Conservation (phyloP, 2,329 filamentous ascomycete genomes). For the Clonostachys chloroleuca region DNA sequence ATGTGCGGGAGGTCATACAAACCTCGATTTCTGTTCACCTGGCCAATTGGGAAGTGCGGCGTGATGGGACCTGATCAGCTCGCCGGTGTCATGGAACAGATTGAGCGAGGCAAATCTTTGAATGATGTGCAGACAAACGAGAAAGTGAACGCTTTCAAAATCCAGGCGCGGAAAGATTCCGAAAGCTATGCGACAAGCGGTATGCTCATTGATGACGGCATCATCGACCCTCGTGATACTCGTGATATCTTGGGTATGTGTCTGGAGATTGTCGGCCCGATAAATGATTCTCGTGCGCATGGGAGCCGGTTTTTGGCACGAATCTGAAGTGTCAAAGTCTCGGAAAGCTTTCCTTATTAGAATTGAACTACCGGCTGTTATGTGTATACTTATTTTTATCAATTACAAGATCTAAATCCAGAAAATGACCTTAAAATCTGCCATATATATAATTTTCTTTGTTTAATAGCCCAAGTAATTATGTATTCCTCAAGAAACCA, state of each 20-base stretch:
- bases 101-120: conserved; percentile 5
- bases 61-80: conserved; percentile 16
- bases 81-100: conserved; percentile 13
- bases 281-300: no score
- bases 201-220: conserved; percentile 17
- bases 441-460: no score
- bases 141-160: conserved; percentile 6
- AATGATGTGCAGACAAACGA: conserved; percentile 9
- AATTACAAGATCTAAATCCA: no score
- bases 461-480: no score
- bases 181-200: conserved; percentile 12
- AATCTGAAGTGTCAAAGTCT: no score
- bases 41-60: conserved; percentile 11
- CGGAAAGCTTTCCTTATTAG: no score
- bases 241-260: conserved; percentile 17
- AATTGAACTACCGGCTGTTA: no score
- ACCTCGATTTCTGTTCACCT: conserved; percentile 32
- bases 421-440: no score
- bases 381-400: no score
- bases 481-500: no score
- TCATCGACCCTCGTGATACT: conserved; percentile 18
- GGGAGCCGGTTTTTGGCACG: no score
- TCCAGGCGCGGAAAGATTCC: conserved; percentile 10
- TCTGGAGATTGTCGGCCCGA: conserved; percentile 20
- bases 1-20: conserved; percentile 36